Evolutionary conservation across 1,284 basidiomycete species (phyloP), one percentile per base, ranked within the genome.

Genomic region (Malassezia sympodialis): DNA sequence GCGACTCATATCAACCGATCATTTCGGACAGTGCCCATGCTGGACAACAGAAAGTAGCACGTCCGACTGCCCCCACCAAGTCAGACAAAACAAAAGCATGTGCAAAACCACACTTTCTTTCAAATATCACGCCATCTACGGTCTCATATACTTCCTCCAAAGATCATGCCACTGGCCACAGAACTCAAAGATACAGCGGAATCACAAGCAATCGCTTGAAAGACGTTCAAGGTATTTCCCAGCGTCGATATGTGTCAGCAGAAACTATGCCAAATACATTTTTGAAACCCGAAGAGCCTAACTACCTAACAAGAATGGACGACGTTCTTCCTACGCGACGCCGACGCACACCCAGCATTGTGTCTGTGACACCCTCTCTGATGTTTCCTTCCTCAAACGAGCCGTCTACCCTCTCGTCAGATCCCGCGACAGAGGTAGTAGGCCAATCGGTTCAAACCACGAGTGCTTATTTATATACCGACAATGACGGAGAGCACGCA

Each of bases 321-420:
- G 49, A 56, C 5, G 15, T 28, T 2, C 6, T 56, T 8, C 40
- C 53, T 17, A 21, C 40, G 5, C 5, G 15, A 3, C 53, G 54
- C 10, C 48, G 43, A 4, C 54, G 54, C n/a, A 49, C 54, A 19
- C 51, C 55, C 3, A 57, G 55, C 21, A 52, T 57, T 35, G 43
- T 57, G 8, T 57, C 55, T n/a, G 49, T 57, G 11, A 46, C 55
- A 5, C 55, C 55, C 7, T 57, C 55, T 8, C 40, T 51, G 12
- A 47, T 52, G 50, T 52, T 51, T 44, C 50, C 49, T 15, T 21
- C 40, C 8, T 21, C 39, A 12, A 12, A 27, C 14, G 26, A 32
- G 28, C 41, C 24, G 23, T 43, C 24, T 14, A 21, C 41, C 11
- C 27, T 28, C 41, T 43, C 27, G 12, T 27, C 27, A n/a, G 41